Evolutionary conservation across 2,329 filamentous ascomycete genomes (phyloP), one percentile per base, ranked within the genome.

Genomic region (Aspergillus novoparasiticus): DNA sequence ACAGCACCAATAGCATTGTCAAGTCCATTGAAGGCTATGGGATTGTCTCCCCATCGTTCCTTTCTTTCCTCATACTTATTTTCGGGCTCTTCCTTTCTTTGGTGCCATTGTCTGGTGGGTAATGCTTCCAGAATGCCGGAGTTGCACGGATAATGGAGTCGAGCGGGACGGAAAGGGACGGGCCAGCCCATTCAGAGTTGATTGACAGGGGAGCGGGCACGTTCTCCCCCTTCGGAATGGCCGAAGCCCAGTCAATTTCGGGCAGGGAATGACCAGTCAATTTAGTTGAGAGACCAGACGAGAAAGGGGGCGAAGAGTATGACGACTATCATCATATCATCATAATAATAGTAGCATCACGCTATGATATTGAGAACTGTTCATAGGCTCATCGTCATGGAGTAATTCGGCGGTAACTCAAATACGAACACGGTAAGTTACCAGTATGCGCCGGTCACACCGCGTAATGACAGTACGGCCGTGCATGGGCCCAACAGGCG

Each of bases 101-200:
- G 39, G 23, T 34, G 32, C 45, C 28, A 48, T 39, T 36, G 61
- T 50, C 55, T 36, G 36, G 45, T 55, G 34, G 54, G 32, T 57
- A 45, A 46, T 43, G 28, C 39, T 26, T 57, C 36, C 58, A 62
- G 59, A 54, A 59, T 19, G 36, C 54, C 50, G 32, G 45, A 56
- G 46, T 61, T 48, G 62, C 57, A 61, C 58, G 59, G 48, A 60
- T 43, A 62, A 51, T 67, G 67, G 68, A 67, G 34, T 65, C 56
- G 63, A 70, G 67, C 74, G 73, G 74, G 66, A 76, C 75, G 74
- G 75, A 75, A 76, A 76, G 75, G 75, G 69, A 74, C 75, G 74
- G 73, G 68, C 73, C 75, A 68, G 64, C 59, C 61, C 66, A 64
- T 62, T 64, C 58, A 57, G 62, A 64, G 61, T 63, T 61, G 62